Evolutionary conservation across 129 eudicot genomes (phyloP).

Genomic region (Gnaphalium uliginosum): DNA sequence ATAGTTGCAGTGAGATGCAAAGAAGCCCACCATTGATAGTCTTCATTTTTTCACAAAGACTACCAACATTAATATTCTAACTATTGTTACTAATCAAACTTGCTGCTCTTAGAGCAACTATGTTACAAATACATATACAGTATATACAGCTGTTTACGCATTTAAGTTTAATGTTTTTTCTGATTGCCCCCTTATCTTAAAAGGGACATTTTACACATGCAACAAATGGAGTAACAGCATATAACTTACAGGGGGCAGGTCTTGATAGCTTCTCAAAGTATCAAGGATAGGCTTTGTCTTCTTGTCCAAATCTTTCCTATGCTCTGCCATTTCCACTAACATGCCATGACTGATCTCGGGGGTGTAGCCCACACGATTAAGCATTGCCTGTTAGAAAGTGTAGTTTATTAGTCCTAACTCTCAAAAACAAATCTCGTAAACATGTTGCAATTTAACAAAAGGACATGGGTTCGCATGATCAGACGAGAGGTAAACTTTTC

Average conservation of each 20-base stretch:
- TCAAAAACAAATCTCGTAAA: neutral
- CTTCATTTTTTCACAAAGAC: too few species aligned
- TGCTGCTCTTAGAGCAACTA: too few species aligned
- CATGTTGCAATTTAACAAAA: neutral
- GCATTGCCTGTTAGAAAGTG: slow-evolving; percentile 63
- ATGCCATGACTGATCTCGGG: slow-evolving; percentile 97
- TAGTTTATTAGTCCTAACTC: neutral
- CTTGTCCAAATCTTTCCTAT: slow-evolving; percentile 89
- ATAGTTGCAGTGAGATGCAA: too few species aligned
- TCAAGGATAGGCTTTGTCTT: slow-evolving; percentile 93
- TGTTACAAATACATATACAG: too few species aligned
- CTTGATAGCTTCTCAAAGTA: slow-evolving; percentile 97
- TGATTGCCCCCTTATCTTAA: too few species aligned
- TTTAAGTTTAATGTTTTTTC: too few species aligned
- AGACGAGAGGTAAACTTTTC: neutral
- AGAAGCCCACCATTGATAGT: too few species aligned
- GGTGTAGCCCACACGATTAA: slow-evolving; percentile 85
- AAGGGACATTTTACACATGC: too few species aligned
- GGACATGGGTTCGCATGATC: neutral
- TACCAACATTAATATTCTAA: too few species aligned
- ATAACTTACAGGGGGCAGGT: slow-evolving; percentile 82
- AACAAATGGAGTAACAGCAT: neutral
- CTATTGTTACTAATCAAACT: too few species aligned
- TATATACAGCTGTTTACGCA: too few species aligned
- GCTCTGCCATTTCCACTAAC: slow-evolving; percentile 98